phyloP scores from a whole-genome alignment of 2,329 filamentous ascomycete genomes.

The Aureobasidium sp. region DNA sequence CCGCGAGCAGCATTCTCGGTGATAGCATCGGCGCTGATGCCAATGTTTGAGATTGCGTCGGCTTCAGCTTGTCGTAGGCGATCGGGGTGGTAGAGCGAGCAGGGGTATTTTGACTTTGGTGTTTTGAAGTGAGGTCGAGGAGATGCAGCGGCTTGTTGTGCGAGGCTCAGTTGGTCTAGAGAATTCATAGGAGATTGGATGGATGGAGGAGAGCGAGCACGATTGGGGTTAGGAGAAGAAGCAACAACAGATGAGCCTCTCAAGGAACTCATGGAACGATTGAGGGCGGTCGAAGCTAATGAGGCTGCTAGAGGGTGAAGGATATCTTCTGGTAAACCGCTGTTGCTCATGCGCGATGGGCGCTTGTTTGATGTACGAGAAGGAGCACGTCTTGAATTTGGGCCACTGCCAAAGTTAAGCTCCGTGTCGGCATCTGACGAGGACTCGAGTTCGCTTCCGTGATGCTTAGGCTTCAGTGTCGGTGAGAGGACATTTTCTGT shows the following conservation, averaged over 20 bases:
- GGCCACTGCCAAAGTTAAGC: constrained; percentile 28
- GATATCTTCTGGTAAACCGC: constrained; percentile 33
- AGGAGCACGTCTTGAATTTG: constrained; percentile 30
- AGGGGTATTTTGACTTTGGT: constrained; percentile 47
- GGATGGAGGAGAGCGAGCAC: constrained; percentile 27
- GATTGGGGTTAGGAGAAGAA: constrained; percentile 25
- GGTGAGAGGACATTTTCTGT: constrained; percentile 83
- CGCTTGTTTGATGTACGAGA: constrained; percentile 35
- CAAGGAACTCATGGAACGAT: constrained; percentile 30
- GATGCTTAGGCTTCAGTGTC: constrained; percentile 24
- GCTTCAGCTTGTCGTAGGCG: constrained; percentile 92
- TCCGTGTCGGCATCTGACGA: constrained; percentile 31
- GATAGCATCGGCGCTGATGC: constrained; percentile 82
- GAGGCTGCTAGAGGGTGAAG: constrained; percentile 26
- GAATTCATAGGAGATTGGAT: constrained; percentile 20
- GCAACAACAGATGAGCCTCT: constrained; percentile 25
- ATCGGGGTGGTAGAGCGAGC: constrained; percentile 48
- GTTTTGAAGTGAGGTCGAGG: constrained; percentile 40
- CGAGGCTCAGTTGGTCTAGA: constrained; percentile 13
- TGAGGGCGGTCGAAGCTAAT: constrained; percentile 25
- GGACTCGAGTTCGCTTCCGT: constrained; percentile 25
- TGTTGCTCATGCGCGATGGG: constrained; percentile 28
- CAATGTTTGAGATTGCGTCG: constrained; percentile 78
- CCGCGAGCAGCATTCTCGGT: constrained; percentile 85
- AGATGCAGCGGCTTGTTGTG: constrained; percentile 20